Base-by-base conservation (phyloP, 2,329 filamentous ascomycete species). In the Verticillium dahliae region DNA sequence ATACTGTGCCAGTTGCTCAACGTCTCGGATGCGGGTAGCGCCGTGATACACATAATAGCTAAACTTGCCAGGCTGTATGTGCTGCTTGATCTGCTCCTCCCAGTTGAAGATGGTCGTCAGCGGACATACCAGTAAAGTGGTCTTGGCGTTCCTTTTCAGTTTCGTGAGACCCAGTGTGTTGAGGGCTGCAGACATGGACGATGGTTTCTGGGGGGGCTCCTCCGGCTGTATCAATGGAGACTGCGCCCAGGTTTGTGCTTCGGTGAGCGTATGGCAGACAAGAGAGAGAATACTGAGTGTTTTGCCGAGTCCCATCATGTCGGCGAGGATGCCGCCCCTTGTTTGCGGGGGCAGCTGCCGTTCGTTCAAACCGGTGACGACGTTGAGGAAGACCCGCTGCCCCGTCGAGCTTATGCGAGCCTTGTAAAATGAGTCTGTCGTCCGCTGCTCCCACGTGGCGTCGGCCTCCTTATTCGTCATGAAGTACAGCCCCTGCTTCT, bases 81-180 rank as follows among this genome's bases (percentile, higher is more conserved):
- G 95, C 62, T 90, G 84, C 68, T 89, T 89, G 64, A 98, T 91
- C 74, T 99, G 95, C 67, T 92, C 87, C 68, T 94, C 90, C 95
- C 95, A 99, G 70, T 98, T 99, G 33, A 90, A 89, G 62, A 98
- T 87, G 0, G 94, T 95, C 69, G 91, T 97, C 2, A 97, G 82
- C 1, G 95, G 95, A 61, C 90, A 96, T 15, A 99, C 86, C 18
- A 99, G 82, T 37, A 99, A 79, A 0, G 95, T 98, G 0, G 90
- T 87, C 69, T 87, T 90, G 6, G 85, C 86, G 69, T 97, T 96
- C 52, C 79, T 80, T 22, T 77, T 75, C n/a, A 90, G 71, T 11
- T 70, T 75, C 13, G 82, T 84, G 22, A 86, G 73, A 2, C 75
- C 79, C 18, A 86, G 72, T 22, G 78, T 72, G 22, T 79, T 78